Percentiles rank a stretch among this genome's conserved stretches.
Conservation (phyloP, 352 stramenopile species). For the Pythium periplocum region DNA sequence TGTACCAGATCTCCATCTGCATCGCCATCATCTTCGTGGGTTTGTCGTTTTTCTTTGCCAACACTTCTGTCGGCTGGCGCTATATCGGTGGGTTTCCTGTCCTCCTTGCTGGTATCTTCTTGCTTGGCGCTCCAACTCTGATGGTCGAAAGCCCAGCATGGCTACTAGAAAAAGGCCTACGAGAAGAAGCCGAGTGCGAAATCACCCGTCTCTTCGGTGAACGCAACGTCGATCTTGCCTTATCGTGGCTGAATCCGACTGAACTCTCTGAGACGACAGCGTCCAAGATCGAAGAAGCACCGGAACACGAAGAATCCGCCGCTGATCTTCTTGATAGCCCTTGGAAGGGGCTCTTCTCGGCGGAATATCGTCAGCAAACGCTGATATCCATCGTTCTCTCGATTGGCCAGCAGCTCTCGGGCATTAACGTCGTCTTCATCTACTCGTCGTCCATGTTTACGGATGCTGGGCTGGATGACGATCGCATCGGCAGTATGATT, state of each 20-base stretch:
- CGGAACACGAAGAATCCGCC: not conserved
- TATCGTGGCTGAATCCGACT: slow-evolving; percentile 13
- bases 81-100: slow-evolving; percentile 45
- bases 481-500: slow-evolving; percentile 39
- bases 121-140: slow-evolving; percentile 15
- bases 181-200: slow-evolving; percentile 18
- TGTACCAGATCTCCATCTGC: slow-evolving; percentile 41
- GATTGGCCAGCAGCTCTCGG: slow-evolving; percentile 45
- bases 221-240: slow-evolving; percentile 15
- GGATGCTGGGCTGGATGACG: slow-evolving; percentile 43
- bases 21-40: slow-evolving; percentile 38
- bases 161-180: slow-evolving; percentile 26
- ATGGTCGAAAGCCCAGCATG: slow-evolving; percentile 26
- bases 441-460: slow-evolving; percentile 66
- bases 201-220: slow-evolving; percentile 20
- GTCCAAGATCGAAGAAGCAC: no score
- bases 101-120: slow-evolving; percentile 43
- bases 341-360: not conserved
- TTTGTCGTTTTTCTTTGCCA: slow-evolving; percentile 46
- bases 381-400: slow-evolving; percentile 39
- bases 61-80: slow-evolving; percentile 41
- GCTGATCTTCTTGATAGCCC: slow-evolving; percentile 3
- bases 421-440: slow-evolving; percentile 68
- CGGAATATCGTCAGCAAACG: no score
- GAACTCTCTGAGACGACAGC: no score